These are phyloP conservation scores for Hymenoscyphus albidus DNA, from an alignment of 2,329 filamentous ascomycete species.

Conservation along the genomic window DNA sequence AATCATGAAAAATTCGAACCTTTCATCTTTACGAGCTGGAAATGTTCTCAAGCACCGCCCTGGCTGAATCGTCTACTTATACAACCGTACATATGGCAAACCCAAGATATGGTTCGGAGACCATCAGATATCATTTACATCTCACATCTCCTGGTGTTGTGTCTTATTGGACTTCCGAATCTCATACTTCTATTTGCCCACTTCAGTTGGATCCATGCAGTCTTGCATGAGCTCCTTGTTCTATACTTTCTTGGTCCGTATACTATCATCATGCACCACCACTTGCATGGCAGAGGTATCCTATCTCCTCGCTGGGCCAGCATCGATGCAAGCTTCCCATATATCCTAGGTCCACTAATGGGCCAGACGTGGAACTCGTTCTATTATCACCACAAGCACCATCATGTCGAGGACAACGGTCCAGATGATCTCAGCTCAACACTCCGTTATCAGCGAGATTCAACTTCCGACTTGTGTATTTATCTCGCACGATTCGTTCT, in stretches of 20 bases:
- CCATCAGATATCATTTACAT: background rate
- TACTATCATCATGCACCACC: background rate
- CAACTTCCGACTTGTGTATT: background rate
- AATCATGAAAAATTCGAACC: background rate
- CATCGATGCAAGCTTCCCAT: background rate
- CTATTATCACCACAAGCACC: slow-evolving; percentile 2
- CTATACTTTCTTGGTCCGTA: background rate
- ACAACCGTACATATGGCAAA: background rate
- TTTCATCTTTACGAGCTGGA: background rate
- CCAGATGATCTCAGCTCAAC: background rate
- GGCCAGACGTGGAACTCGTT: slow-evolving; percentile 2
- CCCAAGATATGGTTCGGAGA: background rate
- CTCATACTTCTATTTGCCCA: background rate
- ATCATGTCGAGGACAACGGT: slow-evolving; percentile 2
- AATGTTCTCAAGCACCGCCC: background rate
- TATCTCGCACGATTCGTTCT: background rate
- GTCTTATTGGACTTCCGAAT: background rate
- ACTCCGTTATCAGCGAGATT: background rate
- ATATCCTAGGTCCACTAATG: background rate
- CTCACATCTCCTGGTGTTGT: background rate
- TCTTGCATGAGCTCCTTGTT: background rate
- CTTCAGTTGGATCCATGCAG: background rate
- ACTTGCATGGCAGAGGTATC: background rate
- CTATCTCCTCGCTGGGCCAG: background rate
- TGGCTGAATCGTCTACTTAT: background rate